These are phyloP conservation scores for Planoprotostelium fungivorum DNA, from an alignment of 78 protist species.

Conservation along the genomic window DNA sequence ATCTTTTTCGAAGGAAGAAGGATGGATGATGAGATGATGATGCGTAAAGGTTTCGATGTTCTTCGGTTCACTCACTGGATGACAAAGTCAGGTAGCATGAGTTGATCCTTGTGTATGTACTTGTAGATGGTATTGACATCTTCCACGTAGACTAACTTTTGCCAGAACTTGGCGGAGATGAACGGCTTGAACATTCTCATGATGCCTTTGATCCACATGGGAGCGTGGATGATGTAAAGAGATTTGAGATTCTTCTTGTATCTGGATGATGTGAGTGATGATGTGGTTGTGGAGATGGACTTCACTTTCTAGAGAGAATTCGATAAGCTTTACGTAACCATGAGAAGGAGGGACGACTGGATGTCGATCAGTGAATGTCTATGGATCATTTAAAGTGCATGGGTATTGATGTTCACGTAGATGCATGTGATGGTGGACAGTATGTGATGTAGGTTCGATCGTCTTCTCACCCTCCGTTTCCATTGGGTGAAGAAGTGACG, in stretches of 20 bases:
- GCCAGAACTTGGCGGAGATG: constrained; percentile 38
- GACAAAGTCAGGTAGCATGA: constrained; percentile 21
- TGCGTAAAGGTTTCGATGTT: not conserved
- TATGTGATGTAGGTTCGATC: too few species aligned
- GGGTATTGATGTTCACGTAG: too few species aligned
- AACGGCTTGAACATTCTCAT: constrained; percentile 48
- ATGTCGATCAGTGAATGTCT: too few species aligned
- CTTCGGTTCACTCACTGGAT: constrained; percentile 7
- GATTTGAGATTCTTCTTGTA: constrained; percentile 77
- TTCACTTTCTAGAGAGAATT: not conserved
- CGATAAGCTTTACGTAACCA: not conserved
- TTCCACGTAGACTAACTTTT: constrained; percentile 22
- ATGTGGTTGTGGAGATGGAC: not conserved
- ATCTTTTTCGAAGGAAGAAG: too few species aligned
- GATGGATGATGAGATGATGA: too few species aligned
- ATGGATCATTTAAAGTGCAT: too few species aligned
- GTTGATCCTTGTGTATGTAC: constrained; percentile 28
- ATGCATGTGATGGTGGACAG: too few species aligned
- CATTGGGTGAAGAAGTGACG: not conserved
- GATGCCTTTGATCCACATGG: constrained; percentile 44
- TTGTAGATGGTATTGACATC: constrained; percentile 18
- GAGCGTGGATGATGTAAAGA: constrained; percentile 57
- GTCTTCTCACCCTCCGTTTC: not conserved
- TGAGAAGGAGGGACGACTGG: not conserved
- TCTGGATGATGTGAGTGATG: not conserved